Base-by-base conservation (phyloP, 192 early-diverging fungal genomes). In the Phycomyces blakesleeanus region DNA sequence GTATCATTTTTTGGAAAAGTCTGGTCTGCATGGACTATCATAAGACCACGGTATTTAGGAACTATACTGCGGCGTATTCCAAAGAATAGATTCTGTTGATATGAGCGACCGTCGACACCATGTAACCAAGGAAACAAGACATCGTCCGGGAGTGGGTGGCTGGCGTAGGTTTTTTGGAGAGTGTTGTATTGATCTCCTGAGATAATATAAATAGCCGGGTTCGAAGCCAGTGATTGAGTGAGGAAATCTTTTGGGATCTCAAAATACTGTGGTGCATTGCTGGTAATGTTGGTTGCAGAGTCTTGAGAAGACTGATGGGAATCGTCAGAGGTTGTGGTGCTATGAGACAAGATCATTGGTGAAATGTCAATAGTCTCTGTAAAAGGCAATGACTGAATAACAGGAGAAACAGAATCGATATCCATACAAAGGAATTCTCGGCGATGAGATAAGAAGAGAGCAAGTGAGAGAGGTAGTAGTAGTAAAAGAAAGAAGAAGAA, bases 111-210 rank as follows among this genome's bases (percentile, higher is more conserved):
- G 37, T 83, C 79, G 10, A 85, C 78, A 22, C 83, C 83, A 63
- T 85, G 83, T 1, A 85, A 63, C 83, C 83, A 85, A 0, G 83
- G 83, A 71, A 85, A 85, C 58, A 85, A 68, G 40, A 74, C 68
- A 27, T 82, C 63, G 21, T 78, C 71, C 15, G 83, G 81, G 8
- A 85, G 52, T 10, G 77, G 77, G 18, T 74, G 63, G 3, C 68
- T 61, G 50, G 76, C 51, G 59, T 80, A 85, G 5, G 56, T 34
- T n/a, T 72, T 69, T 27, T 81, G 75, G 14, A 81, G 49, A 7
- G 61, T 37, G 25, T 73, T 68, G 61, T 79, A 72, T 47, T 75
- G 71, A 47, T 73, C 61, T 2, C 69, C 73, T 14, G 71, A 69
- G 15, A 80, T 68, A 9, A 69, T 72, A 41, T 76, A 74, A 20